A percentile compares a stretch with the other conserved stretches of the same genome.
Evolutionary conservation across 257 asterid species (phyloP).

Genomic region (Petrea volubilis): DNA sequence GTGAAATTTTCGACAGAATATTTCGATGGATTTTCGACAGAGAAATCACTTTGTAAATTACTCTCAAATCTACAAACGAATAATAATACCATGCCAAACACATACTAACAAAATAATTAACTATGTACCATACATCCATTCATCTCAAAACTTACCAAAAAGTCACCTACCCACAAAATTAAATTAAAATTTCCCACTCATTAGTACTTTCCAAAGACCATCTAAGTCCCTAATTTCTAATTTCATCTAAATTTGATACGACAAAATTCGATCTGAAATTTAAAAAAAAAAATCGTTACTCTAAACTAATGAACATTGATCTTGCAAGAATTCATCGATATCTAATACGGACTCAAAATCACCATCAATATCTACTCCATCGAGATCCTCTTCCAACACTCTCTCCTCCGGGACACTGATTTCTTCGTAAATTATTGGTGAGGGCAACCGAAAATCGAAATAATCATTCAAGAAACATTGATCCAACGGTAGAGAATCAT

Average conservation of each 20-base stretch:
- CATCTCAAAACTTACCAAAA: neutral
- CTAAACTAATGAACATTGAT: conserved; percentile 13
- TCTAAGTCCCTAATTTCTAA: too few relatives aligned
- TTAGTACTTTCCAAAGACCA: too few relatives aligned
- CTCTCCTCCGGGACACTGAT: neutral
- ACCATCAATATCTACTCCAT: conserved; percentile 10
- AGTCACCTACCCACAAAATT: neutral
- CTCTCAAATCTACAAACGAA: too few relatives aligned
- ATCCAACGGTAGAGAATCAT: conserved; percentile 44
- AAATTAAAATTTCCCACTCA: too few relatives aligned
- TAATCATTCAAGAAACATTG: conserved; percentile 31
- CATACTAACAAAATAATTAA: neutral
- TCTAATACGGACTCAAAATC: conserved; percentile 45
- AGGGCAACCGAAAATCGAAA: conserved; percentile 37
- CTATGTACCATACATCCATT: too few relatives aligned
- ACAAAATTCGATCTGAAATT: too few relatives aligned
- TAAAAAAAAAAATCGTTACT: too few relatives aligned
- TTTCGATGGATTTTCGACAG: too few relatives aligned
- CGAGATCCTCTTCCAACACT: conserved; percentile 15
- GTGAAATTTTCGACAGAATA: too few relatives aligned
- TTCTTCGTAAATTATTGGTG: conserved; percentile 43
- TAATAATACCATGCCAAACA: neutral
- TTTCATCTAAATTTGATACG: too few relatives aligned
- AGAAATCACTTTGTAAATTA: too few relatives aligned
- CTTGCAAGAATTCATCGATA: conserved; percentile 37